A percentile compares a stretch with the other conserved stretches of the same genome.
phyloP scores from a whole-genome alignment of 2,329 filamentous ascomycete species.

The Parafenestella ontariensis region DNA sequence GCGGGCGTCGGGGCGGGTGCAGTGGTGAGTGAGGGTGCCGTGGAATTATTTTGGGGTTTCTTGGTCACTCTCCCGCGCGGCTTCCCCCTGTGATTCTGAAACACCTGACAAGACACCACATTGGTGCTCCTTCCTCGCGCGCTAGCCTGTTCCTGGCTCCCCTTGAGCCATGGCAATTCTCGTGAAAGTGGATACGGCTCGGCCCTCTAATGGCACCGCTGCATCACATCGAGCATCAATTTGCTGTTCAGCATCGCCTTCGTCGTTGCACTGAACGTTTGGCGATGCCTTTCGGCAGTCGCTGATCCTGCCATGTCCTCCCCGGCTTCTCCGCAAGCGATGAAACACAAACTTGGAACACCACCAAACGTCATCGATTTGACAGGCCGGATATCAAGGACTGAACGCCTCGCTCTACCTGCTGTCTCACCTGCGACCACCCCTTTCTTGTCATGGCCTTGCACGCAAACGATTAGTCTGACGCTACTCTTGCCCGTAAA shows the following conservation, averaged over 20 bases:
- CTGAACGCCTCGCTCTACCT: not conserved
- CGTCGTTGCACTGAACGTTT: not conserved
- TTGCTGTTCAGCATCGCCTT: not conserved
- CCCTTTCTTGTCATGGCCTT: not conserved
- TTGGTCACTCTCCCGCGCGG: not conserved
- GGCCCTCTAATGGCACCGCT: not conserved
- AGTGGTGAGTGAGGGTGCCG: not conserved
- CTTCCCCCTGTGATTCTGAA: slow-evolving; percentile 3
- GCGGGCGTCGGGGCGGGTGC: not conserved
- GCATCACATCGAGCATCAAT: not conserved
- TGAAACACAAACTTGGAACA: slow-evolving; percentile 8
- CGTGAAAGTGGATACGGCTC: not conserved
- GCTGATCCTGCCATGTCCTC: not conserved
- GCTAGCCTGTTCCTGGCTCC: slow-evolving; percentile 3
- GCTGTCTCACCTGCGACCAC: not conserved
- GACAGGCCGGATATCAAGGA: not conserved
- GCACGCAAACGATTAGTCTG: not conserved
- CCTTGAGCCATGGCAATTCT: not conserved
- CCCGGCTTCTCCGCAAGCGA: slow-evolving; percentile 5
- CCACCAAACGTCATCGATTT: slow-evolving; percentile 8
- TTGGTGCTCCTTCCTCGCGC: not conserved
- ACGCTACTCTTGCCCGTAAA: too few relatives aligned
- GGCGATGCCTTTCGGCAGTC: not conserved
- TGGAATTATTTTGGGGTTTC: slow-evolving; percentile 5
- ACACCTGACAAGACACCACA: not conserved